These are phyloP conservation scores for Aspergillus novoparasiticus DNA, from an alignment of 2,329 filamentous ascomycete species.

Conservation along the genomic window DNA sequence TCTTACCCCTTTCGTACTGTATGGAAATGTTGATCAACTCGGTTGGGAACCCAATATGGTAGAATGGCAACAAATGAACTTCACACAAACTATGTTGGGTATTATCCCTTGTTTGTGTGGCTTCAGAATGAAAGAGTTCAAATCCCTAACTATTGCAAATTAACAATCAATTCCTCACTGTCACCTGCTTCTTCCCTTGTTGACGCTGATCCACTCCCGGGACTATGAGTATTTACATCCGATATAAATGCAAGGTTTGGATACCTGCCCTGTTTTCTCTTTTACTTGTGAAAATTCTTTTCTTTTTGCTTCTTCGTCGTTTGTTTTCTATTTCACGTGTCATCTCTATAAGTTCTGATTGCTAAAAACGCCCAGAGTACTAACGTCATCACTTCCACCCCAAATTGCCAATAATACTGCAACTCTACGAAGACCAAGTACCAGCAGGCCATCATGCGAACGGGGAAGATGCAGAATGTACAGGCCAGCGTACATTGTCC, in stretches of 20 bases:
- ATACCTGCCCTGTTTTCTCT: constrained; percentile 4
- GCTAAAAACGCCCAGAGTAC: constrained; percentile 8
- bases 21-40: not conserved
- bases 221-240: constrained; percentile 13
- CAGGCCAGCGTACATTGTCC: constrained; percentile 12
- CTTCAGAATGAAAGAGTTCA: constrained; percentile 10
- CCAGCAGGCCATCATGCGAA: constrained; percentile 30
- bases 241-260: constrained; percentile 18
- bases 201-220: constrained; percentile 14
- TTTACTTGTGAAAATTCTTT: not conserved
- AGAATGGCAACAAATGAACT: not conserved
- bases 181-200: constrained; percentile 5
- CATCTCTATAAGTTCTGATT: constrained; percentile 2
- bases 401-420: constrained; percentile 13
- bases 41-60: not conserved
- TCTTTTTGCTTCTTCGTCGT: not conserved
- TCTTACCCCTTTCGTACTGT: not conserved
- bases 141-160: constrained; percentile 1
- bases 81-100: not conserved
- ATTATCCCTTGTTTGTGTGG: constrained; percentile 9
- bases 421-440: constrained; percentile 24
- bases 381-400: not conserved
- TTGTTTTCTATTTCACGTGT: constrained; percentile 1
- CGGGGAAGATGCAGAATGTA: constrained; percentile 14
- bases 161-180: not conserved